phyloP scores from a whole-genome alignment of 208 protist genomes.

The Trypanosoma conorhini region DNA sequence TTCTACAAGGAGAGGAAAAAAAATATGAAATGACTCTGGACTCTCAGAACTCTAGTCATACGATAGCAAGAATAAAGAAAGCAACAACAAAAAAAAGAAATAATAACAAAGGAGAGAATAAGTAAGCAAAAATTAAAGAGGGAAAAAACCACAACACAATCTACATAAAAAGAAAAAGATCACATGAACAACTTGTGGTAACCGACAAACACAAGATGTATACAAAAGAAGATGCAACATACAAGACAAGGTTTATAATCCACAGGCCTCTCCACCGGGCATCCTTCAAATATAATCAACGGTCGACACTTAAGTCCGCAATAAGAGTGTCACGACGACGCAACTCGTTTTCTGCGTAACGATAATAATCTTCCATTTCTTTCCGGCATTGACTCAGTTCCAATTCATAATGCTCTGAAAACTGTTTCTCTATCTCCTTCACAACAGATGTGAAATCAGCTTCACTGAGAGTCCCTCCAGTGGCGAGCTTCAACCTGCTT shows the following conservation, averaged over 20 bases:
- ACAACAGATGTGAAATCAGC: conserved; percentile 25
- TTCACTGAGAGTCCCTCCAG: conserved; percentile 14
- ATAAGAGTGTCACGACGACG: conserved; percentile 26
- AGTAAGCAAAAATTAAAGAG: background rate
- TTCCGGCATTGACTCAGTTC: conserved; percentile 16
- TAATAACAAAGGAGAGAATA: background rate
- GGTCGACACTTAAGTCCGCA: conserved; percentile 17
- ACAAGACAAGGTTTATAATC: background rate
- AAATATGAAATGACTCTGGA: background rate
- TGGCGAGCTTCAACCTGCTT: conserved; percentile 14
- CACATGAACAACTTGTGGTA: background rate
- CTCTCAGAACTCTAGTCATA: background rate
- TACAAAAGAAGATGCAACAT: conserved; percentile 1
- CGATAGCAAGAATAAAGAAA: conserved; percentile 5
- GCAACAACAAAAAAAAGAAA: conserved; percentile 3
- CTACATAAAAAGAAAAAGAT: conserved; percentile 7
- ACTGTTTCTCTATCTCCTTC: conserved; percentile 24
- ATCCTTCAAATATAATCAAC: background rate
- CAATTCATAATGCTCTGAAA: conserved; percentile 24
- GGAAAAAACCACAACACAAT: conserved; percentile 5
- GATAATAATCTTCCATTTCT: conserved; percentile 32
- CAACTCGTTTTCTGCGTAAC: conserved; percentile 29
- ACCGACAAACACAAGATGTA: conserved; percentile 1
- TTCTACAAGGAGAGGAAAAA: background rate
- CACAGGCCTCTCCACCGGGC: background rate